Conservation (phyloP, 495 filamentous ascomycete genomes). For the Hyaloscypha bicolor region DNA sequence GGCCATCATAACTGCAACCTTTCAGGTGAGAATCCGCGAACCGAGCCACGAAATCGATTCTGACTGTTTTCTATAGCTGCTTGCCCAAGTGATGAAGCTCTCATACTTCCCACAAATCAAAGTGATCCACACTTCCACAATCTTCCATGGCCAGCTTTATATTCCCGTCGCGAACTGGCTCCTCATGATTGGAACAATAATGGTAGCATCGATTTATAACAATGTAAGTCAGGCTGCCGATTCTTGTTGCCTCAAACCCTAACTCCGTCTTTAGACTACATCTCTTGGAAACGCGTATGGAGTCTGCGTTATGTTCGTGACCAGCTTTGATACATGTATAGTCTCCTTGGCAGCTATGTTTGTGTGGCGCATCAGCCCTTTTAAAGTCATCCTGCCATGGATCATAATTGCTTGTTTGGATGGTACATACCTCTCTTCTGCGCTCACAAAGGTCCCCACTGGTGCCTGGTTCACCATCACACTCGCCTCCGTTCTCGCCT, state of each 20-base stretch:
- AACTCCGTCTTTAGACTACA: slow-evolving; percentile 40
- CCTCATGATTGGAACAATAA: slow-evolving; percentile 67
- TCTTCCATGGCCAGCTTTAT: slow-evolving; percentile 70
- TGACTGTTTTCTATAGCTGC: slow-evolving; percentile 40
- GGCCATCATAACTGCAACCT: slow-evolving; percentile 72
- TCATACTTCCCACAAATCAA: slow-evolving; percentile 76
- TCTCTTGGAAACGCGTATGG: slow-evolving; percentile 51
- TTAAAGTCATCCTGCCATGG: slow-evolving; percentile 36
- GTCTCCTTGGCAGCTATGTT: slow-evolving; percentile 65
- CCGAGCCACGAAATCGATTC: background rate
- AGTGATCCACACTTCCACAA: slow-evolving; percentile 62
- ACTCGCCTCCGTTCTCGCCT: slow-evolving; percentile 55
- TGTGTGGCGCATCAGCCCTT: slow-evolving; percentile 57
- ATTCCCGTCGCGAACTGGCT: slow-evolving; percentile 72
- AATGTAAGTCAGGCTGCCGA: slow-evolving; percentile 47
- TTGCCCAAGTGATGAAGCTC: slow-evolving; percentile 72
- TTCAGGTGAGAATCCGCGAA: slow-evolving; percentile 41
- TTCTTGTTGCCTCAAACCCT: background rate
- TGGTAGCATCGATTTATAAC: slow-evolving; percentile 69
- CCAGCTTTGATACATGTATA: slow-evolving; percentile 72
- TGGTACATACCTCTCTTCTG: slow-evolving; percentile 64
- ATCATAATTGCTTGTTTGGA: slow-evolving; percentile 63
- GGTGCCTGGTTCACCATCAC: slow-evolving; percentile 75
- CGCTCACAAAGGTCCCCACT: slow-evolving; percentile 66
- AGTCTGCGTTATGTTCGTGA: slow-evolving; percentile 73